Base-by-base conservation (phyloP, 139 green algal genomes). In the Bryopsis sp. region DNA sequence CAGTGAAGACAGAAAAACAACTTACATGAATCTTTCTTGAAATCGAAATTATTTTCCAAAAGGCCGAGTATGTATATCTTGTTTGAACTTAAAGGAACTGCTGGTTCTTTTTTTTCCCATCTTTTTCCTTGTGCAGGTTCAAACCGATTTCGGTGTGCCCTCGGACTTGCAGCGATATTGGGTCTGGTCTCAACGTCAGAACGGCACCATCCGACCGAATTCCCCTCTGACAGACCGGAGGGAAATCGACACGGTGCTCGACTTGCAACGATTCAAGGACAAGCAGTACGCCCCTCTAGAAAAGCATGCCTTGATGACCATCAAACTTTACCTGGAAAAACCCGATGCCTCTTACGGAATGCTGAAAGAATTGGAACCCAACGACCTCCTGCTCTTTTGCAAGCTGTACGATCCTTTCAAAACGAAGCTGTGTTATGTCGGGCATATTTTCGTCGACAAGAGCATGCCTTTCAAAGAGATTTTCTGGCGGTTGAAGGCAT, bases 341-440 rank as follows among this genome's bases (percentile, higher is more conserved):
- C 78, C 63, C 19, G 39, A 74, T 6, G 6, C 38, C 6, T 6
- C 46, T 81, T n/a, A n/a, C n/a, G 39, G 78, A 31, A 60, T 37
- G 0, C 33, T 62, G 3, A 37, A 72, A 26, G 38, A 67, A 24
- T 47, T 54, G 19, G 34, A 54, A 8, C 39, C 35, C 4, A 50
- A 69, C 2, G 72, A 81, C 39, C 72, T 94, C 47, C 78, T 96
- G 47, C 74, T 97, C 15, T 97, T 97, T 73, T 76, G 97, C 76
- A 97, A 98, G 84, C 68, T 87, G 29, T 98, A 92, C 57, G 82
- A 94, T 68, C 81, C 78, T 2, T 39, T 79, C 24, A 70, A 66
- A 0, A 8, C 38, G 69, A 34, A 46, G 63, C 70, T 79, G 35
- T 64, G 8, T n/a, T 85, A 76, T 39, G 33, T 80, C 31, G 71